These are phyloP conservation scores for Trametes polyzona DNA, from an alignment of 1,284 basidiomycete species.

Conservation along the genomic window DNA sequence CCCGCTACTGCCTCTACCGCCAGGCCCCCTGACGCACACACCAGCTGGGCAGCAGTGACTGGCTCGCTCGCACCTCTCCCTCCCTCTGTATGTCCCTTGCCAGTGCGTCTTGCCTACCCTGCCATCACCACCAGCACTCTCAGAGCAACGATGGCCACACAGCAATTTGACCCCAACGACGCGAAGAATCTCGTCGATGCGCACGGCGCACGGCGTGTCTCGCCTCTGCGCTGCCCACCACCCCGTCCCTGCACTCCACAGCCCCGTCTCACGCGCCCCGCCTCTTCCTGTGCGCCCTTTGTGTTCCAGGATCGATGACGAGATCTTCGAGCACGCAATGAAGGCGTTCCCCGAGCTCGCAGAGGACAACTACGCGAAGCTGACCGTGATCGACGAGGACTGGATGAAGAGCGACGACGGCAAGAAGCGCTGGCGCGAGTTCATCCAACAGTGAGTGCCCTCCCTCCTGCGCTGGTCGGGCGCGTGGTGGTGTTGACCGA, in stretches of 20 bases:
- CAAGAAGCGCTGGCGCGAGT: constrained; percentile 92
- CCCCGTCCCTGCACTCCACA: too few species aligned
- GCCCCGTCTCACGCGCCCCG: background rate
- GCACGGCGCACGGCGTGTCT: constrained; percentile 26
- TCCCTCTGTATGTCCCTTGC: too few species aligned
- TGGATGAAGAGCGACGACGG: constrained; percentile 92
- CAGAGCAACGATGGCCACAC: constrained; percentile 46
- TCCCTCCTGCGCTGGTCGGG: background rate
- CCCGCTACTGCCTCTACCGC: too few species aligned
- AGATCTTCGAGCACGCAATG: constrained; percentile 84
- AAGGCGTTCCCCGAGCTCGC: constrained; percentile 85
- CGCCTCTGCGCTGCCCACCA: too few species aligned
- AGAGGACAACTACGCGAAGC: constrained; percentile 62
- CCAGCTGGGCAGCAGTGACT: too few species aligned
- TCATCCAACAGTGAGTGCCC: constrained; percentile 77
- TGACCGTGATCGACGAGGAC: constrained; percentile 87
- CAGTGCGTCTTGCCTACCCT: too few species aligned
- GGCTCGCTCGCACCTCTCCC: too few species aligned
- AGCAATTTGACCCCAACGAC: constrained; percentile 79
- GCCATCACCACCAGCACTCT: too few species aligned
- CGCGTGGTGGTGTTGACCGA: background rate
- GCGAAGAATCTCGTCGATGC: constrained; percentile 88
- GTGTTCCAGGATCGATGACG: constrained; percentile 83
- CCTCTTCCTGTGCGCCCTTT: background rate
- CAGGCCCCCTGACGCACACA: too few species aligned